Base-by-base conservation (phyloP, 257 asterid species). In the Fraxinus pennsylvanica region DNA sequence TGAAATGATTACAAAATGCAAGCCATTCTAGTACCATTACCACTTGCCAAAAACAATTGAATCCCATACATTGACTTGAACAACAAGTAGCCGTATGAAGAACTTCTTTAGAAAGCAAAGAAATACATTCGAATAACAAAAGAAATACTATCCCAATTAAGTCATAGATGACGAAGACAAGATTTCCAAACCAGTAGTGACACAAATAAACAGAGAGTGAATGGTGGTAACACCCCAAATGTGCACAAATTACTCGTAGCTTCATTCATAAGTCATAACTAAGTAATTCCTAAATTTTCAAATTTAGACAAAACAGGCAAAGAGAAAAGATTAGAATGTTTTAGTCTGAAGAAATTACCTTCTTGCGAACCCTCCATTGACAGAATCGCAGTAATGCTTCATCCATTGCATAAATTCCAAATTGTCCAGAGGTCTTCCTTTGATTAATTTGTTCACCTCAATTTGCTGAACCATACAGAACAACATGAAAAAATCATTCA, bases 321-420 rank as follows among this genome's bases (percentile, higher is more conserved):
- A 29, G 17, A 21, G 57, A 9, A 66, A 68, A 74, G 72, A 35
- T 43, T 43, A 71, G 6, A 13, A 71, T 15, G 61, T 10, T 43
- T 43, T 43, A 43, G 27, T 77, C 47, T 17, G 29, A 54, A 61
- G 63, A 38, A 74, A 35, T 76, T 79, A 92, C 97, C 74, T 88
- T 81, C 74, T 84, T 17, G 75, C 38, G 73, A 74, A 75, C 7
- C 94, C 97, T 74, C 98, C 94, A 76, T 85, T 87, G 65, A 79
- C 82, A 66, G 88, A 77, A 71, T 94, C 97, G 0, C 92, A 92
- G 76, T 94, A 94, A 5, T 88, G 93, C 87, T 94, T 94, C 97
- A 94, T 85, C 99, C 97, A 94, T 50, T 94, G 99, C 97, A 94
- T 90, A 78, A 94, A 92, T 76, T 94, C 97, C 85, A 94, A 79